phyloP scores from a whole-genome alignment of 352 stramenopile species.

The Phytopythium sindhum region DNA sequence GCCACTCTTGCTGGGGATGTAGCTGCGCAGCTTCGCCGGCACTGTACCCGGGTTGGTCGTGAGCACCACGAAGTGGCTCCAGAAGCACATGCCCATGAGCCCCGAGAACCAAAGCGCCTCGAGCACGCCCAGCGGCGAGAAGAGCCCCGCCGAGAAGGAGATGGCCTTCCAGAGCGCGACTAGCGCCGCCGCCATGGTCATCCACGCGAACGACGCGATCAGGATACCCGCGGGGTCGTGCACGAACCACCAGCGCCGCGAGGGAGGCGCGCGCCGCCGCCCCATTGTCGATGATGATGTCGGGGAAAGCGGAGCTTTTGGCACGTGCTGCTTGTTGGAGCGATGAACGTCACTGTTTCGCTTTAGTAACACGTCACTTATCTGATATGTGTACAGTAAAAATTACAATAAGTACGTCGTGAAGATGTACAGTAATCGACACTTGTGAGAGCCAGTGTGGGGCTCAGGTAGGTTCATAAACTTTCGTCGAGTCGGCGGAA shows the following conservation, averaged over 20 bases:
- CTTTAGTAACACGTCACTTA: neutral
- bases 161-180: constrained; percentile 45
- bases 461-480: neutral
- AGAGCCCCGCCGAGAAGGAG: constrained; percentile 50
- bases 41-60: constrained; percentile 78
- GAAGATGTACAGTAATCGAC: neutral
- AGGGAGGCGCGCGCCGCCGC: neutral
- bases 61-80: constrained; percentile 65
- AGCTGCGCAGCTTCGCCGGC: constrained; percentile 33
- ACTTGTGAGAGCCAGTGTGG: neutral
- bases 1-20: constrained; percentile 5
- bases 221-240: constrained; percentile 58
- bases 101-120: constrained; percentile 41
- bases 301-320: no score
- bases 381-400: neutral
- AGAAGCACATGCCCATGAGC: constrained; percentile 72
- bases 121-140: constrained; percentile 43
- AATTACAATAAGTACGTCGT: neutral
- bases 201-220: constrained; percentile 60
- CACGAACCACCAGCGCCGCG: constrained; percentile 44
- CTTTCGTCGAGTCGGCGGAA: neutral
- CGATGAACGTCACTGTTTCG: neutral
- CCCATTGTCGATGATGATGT: neutral
- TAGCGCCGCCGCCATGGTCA: constrained; percentile 41
- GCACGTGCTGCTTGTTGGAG: no score